Conservation (phyloP, 371 early-diverging fungal species). For the Batkoa obscura region DNA sequence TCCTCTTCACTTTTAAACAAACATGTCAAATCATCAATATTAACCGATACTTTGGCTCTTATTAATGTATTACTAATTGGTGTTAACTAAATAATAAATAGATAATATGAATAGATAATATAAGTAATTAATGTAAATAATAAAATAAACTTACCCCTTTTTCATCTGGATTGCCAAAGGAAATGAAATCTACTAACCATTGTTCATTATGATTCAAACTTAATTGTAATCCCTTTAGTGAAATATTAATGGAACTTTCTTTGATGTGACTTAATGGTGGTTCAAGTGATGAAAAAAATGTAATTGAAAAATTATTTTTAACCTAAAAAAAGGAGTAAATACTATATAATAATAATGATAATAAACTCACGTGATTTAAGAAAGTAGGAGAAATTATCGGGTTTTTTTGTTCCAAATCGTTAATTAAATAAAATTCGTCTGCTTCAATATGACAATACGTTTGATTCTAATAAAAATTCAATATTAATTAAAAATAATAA, state of each 20-base stretch:
- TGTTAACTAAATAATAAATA: not conserved
- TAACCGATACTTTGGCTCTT: not conserved
- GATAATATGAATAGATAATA: slow-evolving; percentile 11
- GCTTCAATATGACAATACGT: not conserved
- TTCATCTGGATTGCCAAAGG: not conserved
- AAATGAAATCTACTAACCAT: not conserved
- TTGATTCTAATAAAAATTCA: not conserved
- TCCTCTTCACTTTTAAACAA: not conserved
- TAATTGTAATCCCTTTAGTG: not conserved
- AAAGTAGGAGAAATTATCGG: slow-evolving; percentile 2
- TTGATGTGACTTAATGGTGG: not conserved
- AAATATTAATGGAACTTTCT: not conserved
- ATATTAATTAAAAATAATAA: not conserved
- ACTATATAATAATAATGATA: no score
- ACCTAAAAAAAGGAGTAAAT: no score
- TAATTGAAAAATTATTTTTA: slow-evolving; percentile 10
- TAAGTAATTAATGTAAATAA: not conserved
- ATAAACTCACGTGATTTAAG: no score
- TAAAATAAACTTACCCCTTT: not conserved
- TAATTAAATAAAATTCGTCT: not conserved
- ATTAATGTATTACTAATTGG: not conserved
- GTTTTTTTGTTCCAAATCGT: not conserved
- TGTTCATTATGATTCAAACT: not conserved
- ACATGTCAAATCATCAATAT: not conserved
- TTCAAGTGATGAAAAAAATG: not conserved